These are phyloP conservation scores for Cryptococcus sp. DNA, from an alignment of 1,284 basidiomycete genomes.

Conservation along the genomic window DNA sequence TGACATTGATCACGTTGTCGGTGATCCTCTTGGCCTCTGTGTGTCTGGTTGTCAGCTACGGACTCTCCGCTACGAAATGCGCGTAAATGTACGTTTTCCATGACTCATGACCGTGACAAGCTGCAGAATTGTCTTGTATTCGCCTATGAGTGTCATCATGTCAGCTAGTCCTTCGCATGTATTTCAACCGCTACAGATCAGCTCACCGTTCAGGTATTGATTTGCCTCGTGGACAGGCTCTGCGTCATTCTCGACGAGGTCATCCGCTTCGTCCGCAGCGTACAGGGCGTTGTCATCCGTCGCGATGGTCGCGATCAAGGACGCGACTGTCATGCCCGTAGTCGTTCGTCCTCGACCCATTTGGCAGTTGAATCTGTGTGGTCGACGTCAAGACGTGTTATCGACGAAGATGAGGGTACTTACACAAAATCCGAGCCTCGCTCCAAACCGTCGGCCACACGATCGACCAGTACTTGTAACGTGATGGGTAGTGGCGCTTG, in stretches of 20 bases:
- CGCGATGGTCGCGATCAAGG: conserved; percentile 77
- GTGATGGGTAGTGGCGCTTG: conserved; percentile 89
- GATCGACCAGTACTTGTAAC: conserved; percentile 71
- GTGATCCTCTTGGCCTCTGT: conserved; percentile 91
- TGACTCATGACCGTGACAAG: conserved; percentile 57
- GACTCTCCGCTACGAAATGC: not conserved
- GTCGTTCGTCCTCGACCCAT: conserved; percentile 63
- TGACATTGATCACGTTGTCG: conserved; percentile 82
- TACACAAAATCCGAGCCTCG: conserved; percentile 74
- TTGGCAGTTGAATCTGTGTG: conserved; percentile 53
- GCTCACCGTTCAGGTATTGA: conserved; percentile 77
- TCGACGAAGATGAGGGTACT: conserved; percentile 61
- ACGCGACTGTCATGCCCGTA: conserved; percentile 90
- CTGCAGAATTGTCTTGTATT: conserved; percentile 95
- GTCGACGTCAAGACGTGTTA: not conserved
- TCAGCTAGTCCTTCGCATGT: conserved; percentile 1
- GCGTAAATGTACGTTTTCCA: conserved; percentile 38
- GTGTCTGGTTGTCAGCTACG: conserved; percentile 34
- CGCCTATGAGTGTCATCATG: conserved; percentile 60
- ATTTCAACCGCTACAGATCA: not conserved
- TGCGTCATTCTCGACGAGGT: conserved; percentile 52
- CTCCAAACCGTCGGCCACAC: conserved; percentile 66
- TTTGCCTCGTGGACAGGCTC: conserved; percentile 80
- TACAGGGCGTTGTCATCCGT: conserved; percentile 39
- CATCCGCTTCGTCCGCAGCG: conserved; percentile 19